phyloP scores from a whole-genome alignment of 352 stramenopile species.

The Phytophthora multivora region DNA sequence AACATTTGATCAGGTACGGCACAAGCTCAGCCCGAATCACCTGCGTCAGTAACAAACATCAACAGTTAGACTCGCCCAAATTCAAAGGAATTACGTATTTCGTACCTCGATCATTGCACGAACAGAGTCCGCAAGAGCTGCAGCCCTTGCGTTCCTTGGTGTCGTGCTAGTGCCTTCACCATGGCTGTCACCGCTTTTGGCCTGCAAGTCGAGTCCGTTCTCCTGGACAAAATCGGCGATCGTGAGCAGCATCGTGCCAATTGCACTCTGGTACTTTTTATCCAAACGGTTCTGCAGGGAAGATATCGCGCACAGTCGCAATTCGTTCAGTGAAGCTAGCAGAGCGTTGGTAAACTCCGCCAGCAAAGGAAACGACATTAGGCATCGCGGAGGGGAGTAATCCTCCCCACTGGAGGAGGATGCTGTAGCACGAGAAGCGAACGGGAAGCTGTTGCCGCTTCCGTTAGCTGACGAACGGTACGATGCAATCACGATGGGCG shows the following conservation, averaged over 20 bases:
- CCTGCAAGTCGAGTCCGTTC: conserved; percentile 49
- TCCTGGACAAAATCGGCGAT: conserved; percentile 61
- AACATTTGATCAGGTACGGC: conserved; percentile 75
- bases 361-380: conserved; percentile 88
- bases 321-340: conserved; percentile 81
- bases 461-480: conserved; percentile 50
- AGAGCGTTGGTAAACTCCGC: conserved; percentile 87
- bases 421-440: conserved; percentile 13
- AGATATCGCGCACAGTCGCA: conserved; percentile 75
- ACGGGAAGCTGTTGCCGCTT: conserved; percentile 30
- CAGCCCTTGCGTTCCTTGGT: conserved; percentile 27
- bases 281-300: conserved; percentile 64
- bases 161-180: conserved; percentile 3
- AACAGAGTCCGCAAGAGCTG: conserved; percentile 44
- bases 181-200: conserved; percentile 8
- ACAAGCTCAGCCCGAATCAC: conserved; percentile 61
- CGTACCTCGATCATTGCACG: conserved; percentile 64
- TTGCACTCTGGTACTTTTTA: conserved; percentile 60
- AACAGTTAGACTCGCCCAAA: not conserved
- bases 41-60: conserved; percentile 23
- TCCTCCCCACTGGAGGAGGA: conserved; percentile 33
- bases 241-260: conserved; percentile 52
- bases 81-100: not conserved
- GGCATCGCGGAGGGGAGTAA: conserved; percentile 70
- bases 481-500: conserved; percentile 72